Percentiles rank a stretch among this genome's conserved stretches.
Conservation (phyloP, 2,329 filamentous ascomycete genomes). For the Sporothrix schenckii region DNA sequence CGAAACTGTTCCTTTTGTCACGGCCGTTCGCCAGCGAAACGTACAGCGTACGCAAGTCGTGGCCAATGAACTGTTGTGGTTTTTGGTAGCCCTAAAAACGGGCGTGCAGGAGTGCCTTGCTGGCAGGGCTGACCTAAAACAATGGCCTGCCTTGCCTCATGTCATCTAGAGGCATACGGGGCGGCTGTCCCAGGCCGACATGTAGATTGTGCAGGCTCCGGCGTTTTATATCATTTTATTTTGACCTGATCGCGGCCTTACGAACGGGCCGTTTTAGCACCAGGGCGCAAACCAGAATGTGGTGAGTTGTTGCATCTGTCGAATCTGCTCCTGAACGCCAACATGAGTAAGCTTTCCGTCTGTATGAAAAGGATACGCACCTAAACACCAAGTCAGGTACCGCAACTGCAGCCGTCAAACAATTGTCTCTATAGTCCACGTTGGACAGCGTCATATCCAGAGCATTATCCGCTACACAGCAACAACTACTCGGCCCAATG, state of each 20-base stretch:
- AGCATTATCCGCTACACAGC: not conserved
- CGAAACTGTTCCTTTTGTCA: not conserved
- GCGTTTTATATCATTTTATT: not conserved
- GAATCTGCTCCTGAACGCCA: not conserved
- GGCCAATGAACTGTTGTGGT: not conserved
- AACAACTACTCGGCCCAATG: not conserved
- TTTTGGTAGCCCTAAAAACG: not conserved
- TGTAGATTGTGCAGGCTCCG: not conserved
- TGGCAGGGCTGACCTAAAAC: slow-evolving; percentile 25
- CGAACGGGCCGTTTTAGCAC: not conserved
- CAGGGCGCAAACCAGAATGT: not conserved
- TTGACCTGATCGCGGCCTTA: slow-evolving; percentile 29
- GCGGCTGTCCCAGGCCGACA: not conserved
- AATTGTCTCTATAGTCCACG: not conserved
- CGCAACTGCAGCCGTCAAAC: not conserved
- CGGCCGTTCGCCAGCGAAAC: not conserved
- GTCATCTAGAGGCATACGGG: not conserved
- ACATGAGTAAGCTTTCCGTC: not conserved
- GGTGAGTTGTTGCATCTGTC: not conserved
- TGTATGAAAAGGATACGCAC: not conserved
- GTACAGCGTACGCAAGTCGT: not conserved
- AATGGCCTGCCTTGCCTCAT: not conserved
- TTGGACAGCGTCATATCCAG: slow-evolving; percentile 2
- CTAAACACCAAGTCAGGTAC: not conserved
- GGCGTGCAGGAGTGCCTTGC: not conserved